phyloP scores from a whole-genome alignment of 2,329 filamentous ascomycete species.

The Epichloe uncinata region DNA sequence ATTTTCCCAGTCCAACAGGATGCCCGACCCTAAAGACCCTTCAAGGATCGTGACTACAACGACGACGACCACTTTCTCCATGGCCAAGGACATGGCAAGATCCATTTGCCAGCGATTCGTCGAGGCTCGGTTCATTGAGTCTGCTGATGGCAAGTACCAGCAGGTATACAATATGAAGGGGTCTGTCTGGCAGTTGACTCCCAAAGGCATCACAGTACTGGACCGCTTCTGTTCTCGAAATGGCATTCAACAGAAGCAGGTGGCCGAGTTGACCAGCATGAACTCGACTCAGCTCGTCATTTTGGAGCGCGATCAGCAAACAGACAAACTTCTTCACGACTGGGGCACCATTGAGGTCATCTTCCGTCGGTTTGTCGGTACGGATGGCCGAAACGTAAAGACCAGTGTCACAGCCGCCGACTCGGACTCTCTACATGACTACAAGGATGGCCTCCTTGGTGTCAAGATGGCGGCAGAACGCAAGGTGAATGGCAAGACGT shows the following conservation, averaged over 20 bases:
- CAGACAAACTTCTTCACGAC: constrained; percentile 82
- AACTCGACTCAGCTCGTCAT: constrained; percentile 82
- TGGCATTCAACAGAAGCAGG: constrained; percentile 87
- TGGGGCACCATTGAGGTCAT: constrained; percentile 85
- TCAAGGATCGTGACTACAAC: constrained; percentile 95
- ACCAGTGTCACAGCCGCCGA: constrained; percentile 61
- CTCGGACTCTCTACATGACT: constrained; percentile 85
- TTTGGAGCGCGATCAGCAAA: constrained; percentile 69
- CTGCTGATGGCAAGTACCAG: constrained; percentile 75
- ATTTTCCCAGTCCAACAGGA: constrained; percentile 96
- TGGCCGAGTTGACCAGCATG: constrained; percentile 67
- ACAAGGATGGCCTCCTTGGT: constrained; percentile 77
- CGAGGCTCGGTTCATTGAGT: constrained; percentile 88
- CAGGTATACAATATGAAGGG: constrained; percentile 80
- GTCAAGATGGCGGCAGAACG: constrained; percentile 87
- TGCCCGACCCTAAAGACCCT: constrained; percentile 95
- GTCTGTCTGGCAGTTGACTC: constrained; percentile 85
- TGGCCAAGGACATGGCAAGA: constrained; percentile 97
- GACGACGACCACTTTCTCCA: constrained; percentile 96
- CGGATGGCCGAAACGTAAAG: constrained; percentile 75
- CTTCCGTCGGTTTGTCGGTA: constrained; percentile 79
- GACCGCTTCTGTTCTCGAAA: constrained; percentile 89
- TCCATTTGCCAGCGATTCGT: constrained; percentile 91
- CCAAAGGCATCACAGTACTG: constrained; percentile 86
- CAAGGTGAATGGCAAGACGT: constrained; percentile 62